Evolutionary conservation across 495 filamentous ascomycete genomes (phyloP).

Genomic region (Chlorociboria aeruginascens): DNA sequence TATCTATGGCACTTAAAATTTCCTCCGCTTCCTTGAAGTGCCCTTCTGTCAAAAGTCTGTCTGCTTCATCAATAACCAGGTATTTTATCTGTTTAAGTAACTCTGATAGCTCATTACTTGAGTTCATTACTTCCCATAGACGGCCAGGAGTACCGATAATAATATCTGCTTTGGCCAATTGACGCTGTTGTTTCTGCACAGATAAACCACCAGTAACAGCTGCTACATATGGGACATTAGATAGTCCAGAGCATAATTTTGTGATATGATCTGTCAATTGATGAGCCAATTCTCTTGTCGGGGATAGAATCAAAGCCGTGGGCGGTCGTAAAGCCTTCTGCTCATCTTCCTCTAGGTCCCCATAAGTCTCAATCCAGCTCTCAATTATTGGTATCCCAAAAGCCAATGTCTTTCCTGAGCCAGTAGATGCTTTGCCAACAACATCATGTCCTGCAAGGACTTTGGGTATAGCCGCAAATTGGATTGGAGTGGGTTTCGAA

Average conservation of each 20-base stretch:
- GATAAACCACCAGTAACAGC: constrained; percentile 86
- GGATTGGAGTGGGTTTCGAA: constrained; percentile 66
- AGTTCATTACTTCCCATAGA: constrained; percentile 84
- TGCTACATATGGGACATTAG: constrained; percentile 53
- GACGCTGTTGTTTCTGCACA: constrained; percentile 81
- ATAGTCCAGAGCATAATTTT: constrained; percentile 49
- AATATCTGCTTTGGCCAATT: constrained; percentile 67
- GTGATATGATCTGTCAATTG: constrained; percentile 76
- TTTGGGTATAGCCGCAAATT: constrained; percentile 62
- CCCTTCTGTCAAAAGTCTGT: constrained; percentile 82
- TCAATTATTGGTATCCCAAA: constrained; percentile 73
- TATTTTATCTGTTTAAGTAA: constrained; percentile 48
- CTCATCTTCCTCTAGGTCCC: constrained; percentile 23
- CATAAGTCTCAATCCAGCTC: constrained; percentile 39
- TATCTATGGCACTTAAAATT: constrained; percentile 64
- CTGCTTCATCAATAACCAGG: constrained; percentile 88
- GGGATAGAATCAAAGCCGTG: constrained; percentile 80
- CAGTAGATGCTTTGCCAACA: constrained; percentile 71
- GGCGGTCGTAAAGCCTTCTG: constrained; percentile 36
- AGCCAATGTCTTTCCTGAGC: constrained; percentile 75
- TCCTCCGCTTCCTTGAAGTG: constrained; percentile 91
- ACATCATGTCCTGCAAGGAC: constrained; percentile 64
- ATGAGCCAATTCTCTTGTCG: constrained; percentile 86
- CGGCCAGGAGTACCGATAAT: constrained; percentile 86
- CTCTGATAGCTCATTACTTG: constrained; percentile 38